These are phyloP conservation scores for Achaetomium macrosporum DNA, from an alignment of 2,329 filamentous ascomycete species.

Conservation along the genomic window DNA sequence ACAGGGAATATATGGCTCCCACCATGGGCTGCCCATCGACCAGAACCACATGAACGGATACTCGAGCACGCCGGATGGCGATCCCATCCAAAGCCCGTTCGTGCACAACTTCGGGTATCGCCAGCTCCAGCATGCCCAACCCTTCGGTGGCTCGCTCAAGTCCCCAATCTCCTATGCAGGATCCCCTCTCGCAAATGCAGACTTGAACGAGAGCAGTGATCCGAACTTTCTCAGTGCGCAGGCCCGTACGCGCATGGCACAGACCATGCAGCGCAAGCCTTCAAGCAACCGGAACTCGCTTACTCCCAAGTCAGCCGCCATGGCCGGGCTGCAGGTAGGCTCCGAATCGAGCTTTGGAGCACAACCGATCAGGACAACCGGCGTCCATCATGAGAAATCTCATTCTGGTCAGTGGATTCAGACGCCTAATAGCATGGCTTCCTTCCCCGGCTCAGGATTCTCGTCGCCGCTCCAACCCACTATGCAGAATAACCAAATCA, in stretches of 20 bases:
- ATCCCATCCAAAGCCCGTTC: slow-evolving; percentile 88
- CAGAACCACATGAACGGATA: slow-evolving; percentile 70
- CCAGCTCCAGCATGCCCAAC: slow-evolving; percentile 55
- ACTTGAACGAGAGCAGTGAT: slow-evolving; percentile 48
- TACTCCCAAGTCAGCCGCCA: slow-evolving; percentile 77
- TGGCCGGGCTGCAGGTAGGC: slow-evolving; percentile 64
- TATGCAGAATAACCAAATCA: slow-evolving; percentile 70
- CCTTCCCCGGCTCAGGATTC: slow-evolving; percentile 83
- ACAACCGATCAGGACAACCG: slow-evolving; percentile 68
- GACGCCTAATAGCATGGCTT: slow-evolving; percentile 75
- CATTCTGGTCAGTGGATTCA: slow-evolving; percentile 87
- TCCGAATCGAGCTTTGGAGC: slow-evolving; percentile 65
- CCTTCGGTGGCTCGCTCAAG: slow-evolving; percentile 50
- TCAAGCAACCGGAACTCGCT: slow-evolving; percentile 74
- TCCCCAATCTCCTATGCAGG: slow-evolving; percentile 46
- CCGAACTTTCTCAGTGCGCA: slow-evolving; percentile 53
- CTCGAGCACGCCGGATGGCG: slow-evolving; percentile 86
- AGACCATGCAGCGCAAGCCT: slow-evolving; percentile 64
- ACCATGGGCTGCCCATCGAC: slow-evolving; percentile 60
- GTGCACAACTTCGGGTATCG: slow-evolving; percentile 71
- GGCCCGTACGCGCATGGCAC: slow-evolving; percentile 51
- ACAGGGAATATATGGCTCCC: slow-evolving; percentile 46
- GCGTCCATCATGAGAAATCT: slow-evolving; percentile 69
- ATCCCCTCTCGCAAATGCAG: slow-evolving; percentile 44
- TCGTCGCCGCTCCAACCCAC: slow-evolving; percentile 70